Base-by-base conservation (phyloP, 1,284 basidiomycete species). In the Trichosporon sp. region DNA sequence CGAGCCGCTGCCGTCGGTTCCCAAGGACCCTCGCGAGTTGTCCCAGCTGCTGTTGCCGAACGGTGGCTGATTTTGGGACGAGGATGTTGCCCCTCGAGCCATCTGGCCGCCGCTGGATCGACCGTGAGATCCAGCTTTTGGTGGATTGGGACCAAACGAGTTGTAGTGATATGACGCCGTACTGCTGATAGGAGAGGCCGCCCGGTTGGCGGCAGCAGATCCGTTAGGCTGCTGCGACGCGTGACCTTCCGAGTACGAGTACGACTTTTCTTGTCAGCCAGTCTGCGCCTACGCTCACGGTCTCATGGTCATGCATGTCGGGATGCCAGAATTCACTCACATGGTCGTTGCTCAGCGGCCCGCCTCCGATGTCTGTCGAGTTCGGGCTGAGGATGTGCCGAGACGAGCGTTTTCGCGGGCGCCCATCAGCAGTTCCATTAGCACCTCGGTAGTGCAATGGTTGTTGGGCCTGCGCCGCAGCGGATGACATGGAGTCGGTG, bases 301-400 rank as follows among this genome's bases (percentile, higher is more conserved):
- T 6, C 16, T 27, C 46, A 52, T 27, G 29, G n/a, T 33, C 54
- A 33, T 57, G 56, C n/a, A 57, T 8, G 25, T 16, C 2, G 14
- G 23, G 14, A 11, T n/a, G 49, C 25, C 6, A 10, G 4, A 21
- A 4, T 4, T n/a, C 19, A 68, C 67, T 56, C 49, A 66, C 67
- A 60, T 68, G 64, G 46, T 66, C 60, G 21, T 19, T 60, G 49
- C 19, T 58, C 27, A 11, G 65, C 59, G 19, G 25, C 16, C 75
- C 75, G n/a, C 75, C 75, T 21, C 75, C 75, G 6, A 75, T 68
- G 19, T 73, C 58, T 2, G 49, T n/a, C 21, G 49, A 52, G 9
- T 14, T 31, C 49, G 25, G 64, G 49, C 68, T 71, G 14, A 65
- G 59, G 29, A 68, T 65, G 32, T 60, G 64, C 13, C 66, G 64